Percentiles rank a stretch among this genome's conserved stretches.
Conservation (phyloP, 164 flowering plant species). For the Dillenia suffruticosa region DNA sequence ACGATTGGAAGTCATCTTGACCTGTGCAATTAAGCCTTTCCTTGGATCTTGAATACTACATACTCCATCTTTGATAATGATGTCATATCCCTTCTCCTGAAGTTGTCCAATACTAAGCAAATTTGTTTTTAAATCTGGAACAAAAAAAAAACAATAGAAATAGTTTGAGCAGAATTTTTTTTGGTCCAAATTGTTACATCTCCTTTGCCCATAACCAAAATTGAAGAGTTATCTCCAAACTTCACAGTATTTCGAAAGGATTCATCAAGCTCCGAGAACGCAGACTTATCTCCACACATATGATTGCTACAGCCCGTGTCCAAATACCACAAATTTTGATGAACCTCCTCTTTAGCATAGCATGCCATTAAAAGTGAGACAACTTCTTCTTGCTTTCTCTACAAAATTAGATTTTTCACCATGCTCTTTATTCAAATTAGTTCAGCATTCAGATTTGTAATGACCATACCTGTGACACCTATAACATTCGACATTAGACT, state of each 20-base stretch:
- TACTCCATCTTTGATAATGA: neutral
- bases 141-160: slow-evolving; percentile 8
- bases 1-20: slow-evolving; percentile 7
- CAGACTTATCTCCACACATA: slow-evolving; percentile 1
- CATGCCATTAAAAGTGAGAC: slow-evolving; percentile 5
- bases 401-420: slow-evolving; percentile 3
- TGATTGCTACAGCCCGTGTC: slow-evolving; percentile 1
- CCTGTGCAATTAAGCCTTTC: slow-evolving; percentile 7
- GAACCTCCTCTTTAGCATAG: neutral
- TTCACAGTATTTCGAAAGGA: neutral
- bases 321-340: slow-evolving; percentile 4
- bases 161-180: neutral
- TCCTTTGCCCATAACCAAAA: slow-evolving; percentile 6
- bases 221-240: slow-evolving; percentile 1
- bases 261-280: slow-evolving; percentile 3
- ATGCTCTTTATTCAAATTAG: neutral
- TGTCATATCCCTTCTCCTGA: slow-evolving; percentile 3
- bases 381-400: slow-evolving; percentile 1
- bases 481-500: slow-evolving; percentile 4
- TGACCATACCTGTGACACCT: slow-evolving; percentile 6
- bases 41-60: slow-evolving; percentile 4
- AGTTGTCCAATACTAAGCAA: slow-evolving; percentile 6
- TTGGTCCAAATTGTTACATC: neutral
- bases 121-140: slow-evolving; percentile 7
- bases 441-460: neutral